Percentiles rank a stretch among this genome's conserved stretches.
Evolutionary conservation across 805 yeast genomes (phyloP).

Genomic region (Myxozyma kluyveri): DNA sequence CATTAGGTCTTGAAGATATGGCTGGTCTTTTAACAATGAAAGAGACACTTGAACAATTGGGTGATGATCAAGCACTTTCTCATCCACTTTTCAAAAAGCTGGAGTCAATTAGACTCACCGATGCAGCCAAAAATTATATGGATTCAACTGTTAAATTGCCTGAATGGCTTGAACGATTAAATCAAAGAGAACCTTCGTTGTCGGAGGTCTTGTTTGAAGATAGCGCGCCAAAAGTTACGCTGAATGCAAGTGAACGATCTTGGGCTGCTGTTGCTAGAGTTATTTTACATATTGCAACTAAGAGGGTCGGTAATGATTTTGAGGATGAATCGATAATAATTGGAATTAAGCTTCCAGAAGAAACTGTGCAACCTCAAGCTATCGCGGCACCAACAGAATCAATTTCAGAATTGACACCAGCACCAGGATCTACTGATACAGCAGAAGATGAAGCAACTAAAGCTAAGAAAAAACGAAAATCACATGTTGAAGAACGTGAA

Average conservation of each 20-base stretch:
- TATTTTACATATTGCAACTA: conserved; percentile 9
- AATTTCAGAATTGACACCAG: neutral
- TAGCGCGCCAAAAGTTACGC: conserved; percentile 3
- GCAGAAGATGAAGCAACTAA: neutral
- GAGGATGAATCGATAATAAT: conserved; percentile 4
- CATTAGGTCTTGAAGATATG: conserved; percentile 21
- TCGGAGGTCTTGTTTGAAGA: conserved; percentile 1
- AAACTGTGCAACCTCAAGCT: neutral
- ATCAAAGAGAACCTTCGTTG: conserved; percentile 2
- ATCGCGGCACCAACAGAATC: neutral
- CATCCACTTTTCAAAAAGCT: conserved; percentile 11
- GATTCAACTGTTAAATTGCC: conserved; percentile 10
- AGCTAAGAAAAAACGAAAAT: conserved; percentile 14
- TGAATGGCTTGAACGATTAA: conserved; percentile 13
- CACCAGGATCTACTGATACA: neutral
- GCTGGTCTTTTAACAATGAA: conserved; percentile 16
- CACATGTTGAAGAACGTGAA: conserved; percentile 11
- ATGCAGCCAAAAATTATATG: conserved; percentile 9
- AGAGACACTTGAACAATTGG: conserved; percentile 7
- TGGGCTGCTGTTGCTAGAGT: conserved; percentile 17
- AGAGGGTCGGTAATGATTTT: neutral
- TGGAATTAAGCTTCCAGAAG: conserved; percentile 6
- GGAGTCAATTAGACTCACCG: conserved; percentile 1
- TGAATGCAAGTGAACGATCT: conserved; percentile 3
- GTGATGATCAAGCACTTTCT: conserved; percentile 14